Conservation (phyloP, 1,284 basidiomycete species). For the Agaricales sp. region DNA sequence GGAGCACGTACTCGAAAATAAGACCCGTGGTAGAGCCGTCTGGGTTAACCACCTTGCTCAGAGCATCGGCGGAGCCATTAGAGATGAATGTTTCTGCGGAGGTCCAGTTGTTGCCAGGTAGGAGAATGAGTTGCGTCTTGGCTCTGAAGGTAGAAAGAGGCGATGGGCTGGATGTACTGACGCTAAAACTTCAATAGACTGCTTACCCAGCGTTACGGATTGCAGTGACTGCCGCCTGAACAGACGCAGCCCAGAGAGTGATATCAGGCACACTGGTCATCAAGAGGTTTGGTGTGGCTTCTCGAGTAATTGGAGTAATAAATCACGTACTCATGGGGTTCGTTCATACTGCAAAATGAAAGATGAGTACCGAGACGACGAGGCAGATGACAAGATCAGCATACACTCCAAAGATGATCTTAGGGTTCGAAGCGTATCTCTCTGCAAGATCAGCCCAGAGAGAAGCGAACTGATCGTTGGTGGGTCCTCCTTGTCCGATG, state of each 20-base stretch:
- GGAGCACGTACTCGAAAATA: too few relatives aligned
- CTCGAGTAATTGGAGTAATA: slow-evolving; percentile 9
- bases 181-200: too few relatives aligned
- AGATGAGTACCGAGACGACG: neutral
- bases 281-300: neutral
- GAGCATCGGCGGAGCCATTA: slow-evolving; percentile 41
- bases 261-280: slow-evolving; percentile 27
- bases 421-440: slow-evolving; percentile 36
- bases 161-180: neutral
- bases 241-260: slow-evolving; percentile 30
- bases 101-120: slow-evolving; percentile 43
- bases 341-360: slow-evolving; percentile 33
- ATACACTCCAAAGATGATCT: slow-evolving; percentile 45
- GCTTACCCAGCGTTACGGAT: slow-evolving; percentile 37
- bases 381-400: slow-evolving; percentile 11
- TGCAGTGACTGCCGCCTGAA: slow-evolving; percentile 45
- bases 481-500: slow-evolving; percentile 52
- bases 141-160: slow-evolving; percentile 24
- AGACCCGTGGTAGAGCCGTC: slow-evolving; percentile 37
- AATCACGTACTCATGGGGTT: slow-evolving; percentile 35
- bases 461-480: slow-evolving; percentile 40
- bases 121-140: slow-evolving; percentile 39
- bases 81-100: slow-evolving; percentile 40
- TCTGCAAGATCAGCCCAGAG: slow-evolving; percentile 44
- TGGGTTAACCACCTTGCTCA: slow-evolving; percentile 43